These are phyloP conservation scores for Betula pendula DNA, from an alignment of 306 rosid species.

Conservation along the genomic window DNA sequence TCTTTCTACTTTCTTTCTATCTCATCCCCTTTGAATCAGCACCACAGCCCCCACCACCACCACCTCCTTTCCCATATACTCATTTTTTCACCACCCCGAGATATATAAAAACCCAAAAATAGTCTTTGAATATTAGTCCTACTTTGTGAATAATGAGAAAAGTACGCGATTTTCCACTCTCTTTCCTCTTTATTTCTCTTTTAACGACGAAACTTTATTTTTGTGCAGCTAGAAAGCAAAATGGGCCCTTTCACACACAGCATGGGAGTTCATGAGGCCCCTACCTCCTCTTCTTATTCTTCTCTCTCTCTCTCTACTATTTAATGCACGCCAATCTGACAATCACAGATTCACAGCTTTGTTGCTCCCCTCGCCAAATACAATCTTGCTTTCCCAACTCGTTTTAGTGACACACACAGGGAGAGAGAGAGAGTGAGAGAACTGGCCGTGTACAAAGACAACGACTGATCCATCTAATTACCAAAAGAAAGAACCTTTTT, in stretches of 20 bases:
- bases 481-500: neutral
- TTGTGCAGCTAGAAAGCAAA: conserved; percentile 16
- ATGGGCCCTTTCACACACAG: conserved; percentile 28
- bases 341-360: conserved; percentile 44
- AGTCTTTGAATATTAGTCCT: neutral
- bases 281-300: conserved; percentile 4
- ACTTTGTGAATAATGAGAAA: neutral
- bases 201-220: conserved; percentile 7
- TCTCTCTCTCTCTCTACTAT: conserved; percentile 10
- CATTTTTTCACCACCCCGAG: conserved; percentile 3
- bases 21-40: conserved; percentile 70
- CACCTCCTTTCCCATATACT: conserved; percentile 28
- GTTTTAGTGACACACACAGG: no score
- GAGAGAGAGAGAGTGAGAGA: conserved; percentile 8
- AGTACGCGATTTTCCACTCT: neutral
- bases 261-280: conserved; percentile 30
- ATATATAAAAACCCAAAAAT: neutral
- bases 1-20: conserved; percentile 25
- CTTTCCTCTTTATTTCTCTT: neutral
- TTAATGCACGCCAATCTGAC: conserved; percentile 64
- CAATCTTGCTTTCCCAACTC: conserved; percentile 20
- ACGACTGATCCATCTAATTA: conserved; percentile 22
- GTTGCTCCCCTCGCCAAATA: conserved; percentile 37
- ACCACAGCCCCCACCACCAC: conserved; percentile 52
- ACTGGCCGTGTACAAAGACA: conserved; percentile 28